phyloP scores from a whole-genome alignment of 805 yeast genomes.

The Candida pseudoglaebosa region DNA sequence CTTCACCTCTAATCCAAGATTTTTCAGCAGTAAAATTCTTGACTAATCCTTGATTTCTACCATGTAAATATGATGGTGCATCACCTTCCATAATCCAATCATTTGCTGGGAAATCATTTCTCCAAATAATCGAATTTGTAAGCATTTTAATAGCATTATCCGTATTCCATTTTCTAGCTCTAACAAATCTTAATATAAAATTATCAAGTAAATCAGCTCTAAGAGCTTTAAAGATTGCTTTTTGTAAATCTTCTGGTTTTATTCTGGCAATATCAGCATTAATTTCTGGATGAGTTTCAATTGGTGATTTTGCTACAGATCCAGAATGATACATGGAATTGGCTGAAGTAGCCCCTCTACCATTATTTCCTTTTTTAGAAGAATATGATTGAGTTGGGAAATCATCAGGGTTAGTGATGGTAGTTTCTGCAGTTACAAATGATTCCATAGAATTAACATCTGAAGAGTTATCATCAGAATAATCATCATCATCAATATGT shows the following conservation, averaged over 20 bases:
- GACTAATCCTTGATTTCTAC: constrained; percentile 42
- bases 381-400: constrained; percentile 6
- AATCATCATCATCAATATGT: constrained; percentile 8
- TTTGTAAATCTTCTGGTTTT: constrained; percentile 33
- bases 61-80: constrained; percentile 46
- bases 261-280: constrained; percentile 3
- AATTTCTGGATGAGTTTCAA: not conserved
- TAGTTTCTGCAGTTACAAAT: constrained; percentile 29
- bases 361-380: not conserved
- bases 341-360: not conserved
- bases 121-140: constrained; percentile 72
- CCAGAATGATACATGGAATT: not conserved
- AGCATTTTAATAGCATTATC: constrained; percentile 69
- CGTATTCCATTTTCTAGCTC: constrained; percentile 85
- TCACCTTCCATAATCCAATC: constrained; percentile 70
- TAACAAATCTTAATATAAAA: constrained; percentile 64
- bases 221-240: constrained; percentile 35
- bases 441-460: constrained; percentile 28
- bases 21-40: constrained; percentile 63
- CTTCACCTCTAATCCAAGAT: constrained; percentile 72
- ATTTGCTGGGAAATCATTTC: constrained; percentile 59
- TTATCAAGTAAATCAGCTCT: constrained; percentile 84
- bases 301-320: not conserved
- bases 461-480: constrained; percentile 13
- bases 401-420: constrained; percentile 19